These are phyloP conservation scores for Sonneratia alba DNA, from an alignment of 345 rosid species.

Conservation along the genomic window DNA sequence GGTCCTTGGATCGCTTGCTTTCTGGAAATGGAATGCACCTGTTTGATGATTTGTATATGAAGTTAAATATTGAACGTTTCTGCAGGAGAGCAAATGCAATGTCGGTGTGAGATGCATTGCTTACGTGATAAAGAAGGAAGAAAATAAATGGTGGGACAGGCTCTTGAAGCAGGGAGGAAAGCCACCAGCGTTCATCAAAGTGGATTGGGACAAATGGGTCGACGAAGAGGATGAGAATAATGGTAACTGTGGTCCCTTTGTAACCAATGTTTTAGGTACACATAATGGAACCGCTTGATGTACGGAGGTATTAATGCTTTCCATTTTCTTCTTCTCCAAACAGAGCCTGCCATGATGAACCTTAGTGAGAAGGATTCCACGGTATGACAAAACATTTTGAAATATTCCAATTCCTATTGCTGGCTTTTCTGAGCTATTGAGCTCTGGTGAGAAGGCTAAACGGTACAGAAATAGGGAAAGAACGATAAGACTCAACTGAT, in stretches of 20 bases:
- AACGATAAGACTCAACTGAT: too few relatives aligned
- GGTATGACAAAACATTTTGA: neutral
- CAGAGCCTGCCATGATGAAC: neutral
- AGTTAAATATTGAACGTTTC: neutral
- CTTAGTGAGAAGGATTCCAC: constrained; percentile 2
- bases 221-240: constrained; percentile 64
- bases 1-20: neutral
- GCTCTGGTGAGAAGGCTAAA: too few relatives aligned
- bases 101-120: constrained; percentile 57
- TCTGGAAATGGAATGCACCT: neutral
- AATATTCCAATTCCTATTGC: neutral
- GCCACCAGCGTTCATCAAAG: constrained; percentile 64
- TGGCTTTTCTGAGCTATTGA: neutral
- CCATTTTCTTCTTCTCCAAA: neutral
- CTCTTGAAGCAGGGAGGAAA: constrained; percentile 51
- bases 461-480: too few relatives aligned
- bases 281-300: neutral
- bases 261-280: neutral
- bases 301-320: neutral
- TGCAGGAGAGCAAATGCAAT: constrained; percentile 68
- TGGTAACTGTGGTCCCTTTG: constrained; percentile 2
- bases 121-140: constrained; percentile 65
- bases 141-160: constrained; percentile 67
- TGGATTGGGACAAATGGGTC: constrained; percentile 92
- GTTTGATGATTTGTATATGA: neutral